Conservation (phyloP, 2,329 filamentous ascomycete genomes). For the Trichophyton equinum region DNA sequence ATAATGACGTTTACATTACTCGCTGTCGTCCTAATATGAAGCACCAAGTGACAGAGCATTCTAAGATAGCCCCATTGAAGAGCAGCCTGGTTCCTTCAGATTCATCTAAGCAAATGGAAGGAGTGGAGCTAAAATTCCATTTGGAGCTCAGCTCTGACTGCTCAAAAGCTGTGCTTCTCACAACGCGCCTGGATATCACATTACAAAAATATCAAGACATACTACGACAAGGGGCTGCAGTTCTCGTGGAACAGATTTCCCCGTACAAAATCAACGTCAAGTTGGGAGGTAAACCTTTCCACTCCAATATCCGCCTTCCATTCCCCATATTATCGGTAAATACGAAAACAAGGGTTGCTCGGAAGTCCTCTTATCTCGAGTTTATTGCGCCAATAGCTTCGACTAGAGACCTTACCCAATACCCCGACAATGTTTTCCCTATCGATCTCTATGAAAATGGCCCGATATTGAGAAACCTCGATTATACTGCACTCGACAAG, state of each 20-base stretch:
- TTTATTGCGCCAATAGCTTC: conserved; percentile 16
- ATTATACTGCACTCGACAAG: conserved; percentile 16
- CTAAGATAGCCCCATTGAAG: background rate
- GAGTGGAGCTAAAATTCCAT: conserved; percentile 2
- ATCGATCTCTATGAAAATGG: conserved; percentile 11
- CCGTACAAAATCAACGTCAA: conserved; percentile 11
- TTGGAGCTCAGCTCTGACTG: conserved; percentile 4
- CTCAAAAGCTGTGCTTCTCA: conserved; percentile 9
- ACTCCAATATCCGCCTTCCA: conserved; percentile 15
- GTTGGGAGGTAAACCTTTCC: conserved; percentile 6
- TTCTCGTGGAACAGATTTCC: conserved; percentile 9
- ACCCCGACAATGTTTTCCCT: conserved; percentile 9
- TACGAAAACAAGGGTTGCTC: conserved; percentile 19
- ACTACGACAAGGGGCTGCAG: conserved; percentile 6
- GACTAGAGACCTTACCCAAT: background rate
- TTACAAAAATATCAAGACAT: conserved; percentile 3
- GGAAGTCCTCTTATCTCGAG: conserved; percentile 23
- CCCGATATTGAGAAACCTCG: conserved; percentile 17
- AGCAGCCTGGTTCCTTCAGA: background rate
- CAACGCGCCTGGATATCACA: conserved; percentile 9
- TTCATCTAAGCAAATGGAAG: background rate
- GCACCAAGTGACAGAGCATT: conserved; percentile 6
- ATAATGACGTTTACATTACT: conserved; percentile 19
- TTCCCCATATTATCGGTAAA: conserved; percentile 14
- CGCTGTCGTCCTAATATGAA: conserved; percentile 18